phyloP scores from a whole-genome alignment of 345 rosid species.

The rapeseed (Brassica napus) region Da-Ae NC_063449.1:9597501-9598000 shows the following conservation, averaged over 20 bases:
- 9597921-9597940: slow-evolving; percentile 34
- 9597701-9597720: background rate
- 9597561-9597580: too few species aligned
- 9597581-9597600: too few species aligned
- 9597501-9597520: too few species aligned
- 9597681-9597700: background rate
- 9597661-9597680: background rate
- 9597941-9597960: slow-evolving; percentile 34
- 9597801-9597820: slow-evolving; percentile 9
- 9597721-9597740: background rate
- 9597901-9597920: slow-evolving; percentile 7
- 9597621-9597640: too few species aligned
- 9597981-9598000: slow-evolving; percentile 25
- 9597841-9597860: background rate
- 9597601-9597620: too few species aligned
- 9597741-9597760: background rate
- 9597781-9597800: slow-evolving; percentile 10
- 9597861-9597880: slow-evolving; percentile 14
- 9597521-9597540: too few species aligned
- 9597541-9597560: too few species aligned
- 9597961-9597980: slow-evolving; percentile 32
- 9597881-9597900: background rate
- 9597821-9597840: slow-evolving; percentile 18
- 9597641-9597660: too few species aligned
- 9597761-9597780: background rate